Evolutionary conservation across 306 rosid species (phyloP), one percentile per base, ranked within the genome.

Genomic region (Albizia julibrissin): DNA sequence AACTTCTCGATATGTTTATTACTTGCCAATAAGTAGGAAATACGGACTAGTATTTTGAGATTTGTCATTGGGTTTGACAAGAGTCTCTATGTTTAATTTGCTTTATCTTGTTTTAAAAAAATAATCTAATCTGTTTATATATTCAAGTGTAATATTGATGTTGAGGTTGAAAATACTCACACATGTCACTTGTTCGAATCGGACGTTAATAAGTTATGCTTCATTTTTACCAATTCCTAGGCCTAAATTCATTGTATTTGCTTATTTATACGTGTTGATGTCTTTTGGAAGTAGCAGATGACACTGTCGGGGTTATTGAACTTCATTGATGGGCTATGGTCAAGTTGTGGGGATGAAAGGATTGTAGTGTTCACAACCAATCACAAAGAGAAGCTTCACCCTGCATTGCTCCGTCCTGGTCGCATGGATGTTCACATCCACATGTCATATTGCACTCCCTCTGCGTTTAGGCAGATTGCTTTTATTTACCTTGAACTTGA

Each of bases 301-400:
- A 87, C 86, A 6, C 24, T 87, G 2, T 87, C 88, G 1, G 90
- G 88, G 21, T 47, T 87, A 40, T 58, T 84, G 62, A 87, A 87
- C 74, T 87, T 82, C 72, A 21, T 85, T 24, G 90, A 87, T 4
- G 88, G 88, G 21, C 56, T 87, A 44, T 87, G 90, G 90, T 87
- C 90, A 72, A 87, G 82, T 43, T 87, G 86, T 73, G 90, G 87
- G 5, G 88, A 87, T 24, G 90, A 82, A 76, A 82, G 88, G 77
- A 81, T 88, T 31, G 81, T 88, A 78, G 82, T 88, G 21, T 88
- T 88, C 68, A 88, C 91, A 14, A 88, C 89, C n/a, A 88, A 88
- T 76, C 88, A 83, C 42, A 81, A 76, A 67, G 89, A 86, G 2
- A 86, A 75, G 76, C 82, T 88, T 61, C 87, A 86, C 26, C 79